A percentile compares a stretch with the other conserved stretches of the same genome.
Evolutionary conservation across 805 yeast genomes (phyloP).

Genomic region (Yarrowia sp.): DNA sequence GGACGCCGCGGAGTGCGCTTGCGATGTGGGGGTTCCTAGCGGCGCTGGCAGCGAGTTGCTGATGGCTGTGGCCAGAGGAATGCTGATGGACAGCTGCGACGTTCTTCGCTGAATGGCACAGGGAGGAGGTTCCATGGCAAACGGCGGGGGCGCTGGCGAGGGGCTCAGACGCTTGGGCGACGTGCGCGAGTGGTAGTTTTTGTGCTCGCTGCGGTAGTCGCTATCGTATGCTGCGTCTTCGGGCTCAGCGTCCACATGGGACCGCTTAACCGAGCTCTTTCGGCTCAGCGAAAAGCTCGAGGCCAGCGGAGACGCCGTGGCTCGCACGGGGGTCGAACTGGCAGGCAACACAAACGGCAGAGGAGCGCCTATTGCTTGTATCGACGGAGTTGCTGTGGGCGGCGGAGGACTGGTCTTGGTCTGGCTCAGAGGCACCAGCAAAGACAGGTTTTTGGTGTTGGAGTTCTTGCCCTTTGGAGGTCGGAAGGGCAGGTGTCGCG

Average conservation of each 20-base stretch:
- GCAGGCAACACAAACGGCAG: conserved; percentile 11
- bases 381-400: neutral
- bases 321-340: conserved; percentile 1
- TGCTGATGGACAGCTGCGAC: conserved; percentile 13
- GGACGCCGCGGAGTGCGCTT: neutral
- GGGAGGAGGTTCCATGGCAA: conserved; percentile 8
- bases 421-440: neutral
- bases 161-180: conserved; percentile 4
- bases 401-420: neutral
- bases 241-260: conserved; percentile 12
- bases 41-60: neutral
- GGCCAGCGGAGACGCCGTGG: neutral
- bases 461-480: conserved; percentile 25
- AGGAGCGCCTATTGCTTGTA: neutral
- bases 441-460: conserved; percentile 21
- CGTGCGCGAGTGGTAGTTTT: conserved; percentile 7
- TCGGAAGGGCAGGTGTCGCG: conserved; percentile 15
- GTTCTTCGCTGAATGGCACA: conserved; percentile 11
- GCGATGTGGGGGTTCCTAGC: conserved; percentile 7
- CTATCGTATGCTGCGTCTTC: conserved; percentile 5
- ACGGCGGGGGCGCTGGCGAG: neutral
- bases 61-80: conserved; percentile 1
- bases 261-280: conserved; percentile 7
- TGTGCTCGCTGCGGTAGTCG: conserved; percentile 19
- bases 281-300: neutral